Percentiles rank a stretch among this genome's conserved stretches.
phyloP scores from a whole-genome alignment of 805 yeast species.

The Spathaspora passalidarum region DNA sequence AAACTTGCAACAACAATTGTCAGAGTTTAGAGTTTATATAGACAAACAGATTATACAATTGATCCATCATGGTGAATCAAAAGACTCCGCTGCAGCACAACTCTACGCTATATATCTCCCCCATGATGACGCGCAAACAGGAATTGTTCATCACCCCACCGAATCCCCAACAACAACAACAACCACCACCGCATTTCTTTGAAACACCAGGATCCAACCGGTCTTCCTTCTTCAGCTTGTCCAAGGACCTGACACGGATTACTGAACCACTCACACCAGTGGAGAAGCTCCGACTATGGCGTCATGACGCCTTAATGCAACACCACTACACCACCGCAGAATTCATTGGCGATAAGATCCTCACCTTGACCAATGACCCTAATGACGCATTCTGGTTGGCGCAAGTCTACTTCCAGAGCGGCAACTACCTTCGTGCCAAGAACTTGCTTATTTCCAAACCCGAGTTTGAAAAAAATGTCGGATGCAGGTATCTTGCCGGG shows the following conservation, averaged over 20 bases:
- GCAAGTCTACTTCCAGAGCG: conserved; percentile 76
- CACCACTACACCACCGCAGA: conserved; percentile 90
- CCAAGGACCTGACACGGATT: conserved; percentile 11
- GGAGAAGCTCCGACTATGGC: conserved; percentile 83
- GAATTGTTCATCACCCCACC: conserved; percentile 48
- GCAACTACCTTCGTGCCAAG: conserved; percentile 76
- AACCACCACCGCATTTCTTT: conserved; percentile 30
- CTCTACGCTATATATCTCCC: conserved; percentile 73
- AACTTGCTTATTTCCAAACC: conserved; percentile 57
- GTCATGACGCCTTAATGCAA: conserved; percentile 90
- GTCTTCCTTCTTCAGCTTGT: conserved; percentile 37
- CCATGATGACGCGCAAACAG: conserved; percentile 47
- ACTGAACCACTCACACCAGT: conserved; percentile 65
- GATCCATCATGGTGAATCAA: conserved; percentile 18
- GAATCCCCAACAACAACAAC: conserved; percentile 21
- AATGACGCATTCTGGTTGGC: conserved; percentile 97
- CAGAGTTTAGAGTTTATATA: no score
- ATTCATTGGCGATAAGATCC: conserved; percentile 86
- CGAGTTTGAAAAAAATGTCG: conserved; percentile 57
- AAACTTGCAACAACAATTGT: no score
- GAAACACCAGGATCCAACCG: conserved; percentile 41
- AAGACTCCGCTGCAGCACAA: conserved; percentile 56
- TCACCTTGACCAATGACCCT: conserved; percentile 79
- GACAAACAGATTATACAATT: conserved; percentile 10
- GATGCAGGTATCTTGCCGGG: conserved; percentile 80